Evolutionary conservation across 352 stramenopile species (phyloP), one percentile per base, ranked within the genome.

Genomic region (Globisporangium polare): DNA sequence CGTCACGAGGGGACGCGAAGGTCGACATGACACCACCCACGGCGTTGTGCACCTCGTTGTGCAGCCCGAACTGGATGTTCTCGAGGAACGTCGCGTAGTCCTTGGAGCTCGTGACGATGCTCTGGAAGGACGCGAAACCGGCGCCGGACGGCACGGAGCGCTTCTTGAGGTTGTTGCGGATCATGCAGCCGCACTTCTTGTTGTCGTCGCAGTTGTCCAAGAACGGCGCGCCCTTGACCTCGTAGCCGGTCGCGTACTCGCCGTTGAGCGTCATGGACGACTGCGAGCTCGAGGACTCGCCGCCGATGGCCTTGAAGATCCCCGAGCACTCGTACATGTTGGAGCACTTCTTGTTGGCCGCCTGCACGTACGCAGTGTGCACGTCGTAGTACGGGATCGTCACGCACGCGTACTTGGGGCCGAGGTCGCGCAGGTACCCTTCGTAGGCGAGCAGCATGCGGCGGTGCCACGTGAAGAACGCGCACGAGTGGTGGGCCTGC

Each of bases 311-410:
- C 31, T 65, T 41, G 56, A 90, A 86, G 65, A 90, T 86, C 29
- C 59, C 63, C 29, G 76, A 87, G 67, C 80, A 90, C 45, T 85
- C 78, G 55, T 74, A 86, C 67, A 90, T 78, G 67, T 74, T 83
- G 58, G 27, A 53, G 54, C 80, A 90, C 54, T 82, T 63, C 2
- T 73, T 72, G 43, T 69, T 81, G 12, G 74, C 75, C 1, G 68
- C 50, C 26, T 82, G 70, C 8, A 77, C 60, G 68, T 87, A 90
- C 35, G 76, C 80, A 56, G 78, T 81, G 66, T 87, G 76, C 43
- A 90, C 74, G 62, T 92, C 83, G 58, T 86, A 92, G 78, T 87
- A 92, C 17, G 80, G 83, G 24, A 92, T 45, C 33, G 83, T 90
- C 27, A 92, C 42, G 59, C 83, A 92, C 6, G 72, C 75, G 54